Percentiles rank a stretch among this genome's conserved stretches.
These are phyloP conservation scores for Verticillium alfalfae DNA, from an alignment of 2,329 filamentous ascomycete genomes.

Conservation along the genomic window DNA sequence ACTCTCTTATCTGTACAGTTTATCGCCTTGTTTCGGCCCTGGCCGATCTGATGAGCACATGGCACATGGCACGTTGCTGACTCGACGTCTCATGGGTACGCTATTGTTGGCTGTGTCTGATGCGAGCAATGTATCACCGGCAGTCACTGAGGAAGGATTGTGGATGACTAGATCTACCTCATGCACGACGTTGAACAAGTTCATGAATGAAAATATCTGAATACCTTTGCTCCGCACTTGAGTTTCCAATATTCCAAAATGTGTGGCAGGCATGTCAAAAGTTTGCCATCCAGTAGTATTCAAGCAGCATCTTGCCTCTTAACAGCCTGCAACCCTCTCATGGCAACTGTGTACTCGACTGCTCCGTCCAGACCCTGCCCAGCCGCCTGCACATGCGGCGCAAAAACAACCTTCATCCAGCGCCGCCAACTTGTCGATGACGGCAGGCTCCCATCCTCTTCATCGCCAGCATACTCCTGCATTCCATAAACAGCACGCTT, in stretches of 20 bases:
- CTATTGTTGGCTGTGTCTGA: not conserved
- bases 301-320: slow-evolving; percentile 8
- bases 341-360: slow-evolving; percentile 70
- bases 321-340: slow-evolving; percentile 50
- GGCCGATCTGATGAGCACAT: not conserved
- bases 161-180: not conserved
- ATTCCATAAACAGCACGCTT: slow-evolving; percentile 56
- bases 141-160: not conserved
- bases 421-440: slow-evolving; percentile 60
- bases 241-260: not conserved
- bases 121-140: not conserved
- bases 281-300: not conserved
- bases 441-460: slow-evolving; percentile 31
- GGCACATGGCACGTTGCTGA: not conserved
- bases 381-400: slow-evolving; percentile 61
- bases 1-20: not conserved
- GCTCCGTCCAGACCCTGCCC: slow-evolving; percentile 43
- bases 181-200: too few species aligned
- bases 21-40: not conserved
- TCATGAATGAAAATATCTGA: too few species aligned
- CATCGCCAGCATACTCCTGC: slow-evolving; percentile 24
- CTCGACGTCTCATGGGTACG: not conserved
- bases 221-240: too few species aligned
- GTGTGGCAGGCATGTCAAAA: not conserved
- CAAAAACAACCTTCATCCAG: slow-evolving; percentile 87